Evolutionary conservation across 2,329 filamentous ascomycete genomes (phyloP).

Genomic region (Talaromyces sp.): DNA sequence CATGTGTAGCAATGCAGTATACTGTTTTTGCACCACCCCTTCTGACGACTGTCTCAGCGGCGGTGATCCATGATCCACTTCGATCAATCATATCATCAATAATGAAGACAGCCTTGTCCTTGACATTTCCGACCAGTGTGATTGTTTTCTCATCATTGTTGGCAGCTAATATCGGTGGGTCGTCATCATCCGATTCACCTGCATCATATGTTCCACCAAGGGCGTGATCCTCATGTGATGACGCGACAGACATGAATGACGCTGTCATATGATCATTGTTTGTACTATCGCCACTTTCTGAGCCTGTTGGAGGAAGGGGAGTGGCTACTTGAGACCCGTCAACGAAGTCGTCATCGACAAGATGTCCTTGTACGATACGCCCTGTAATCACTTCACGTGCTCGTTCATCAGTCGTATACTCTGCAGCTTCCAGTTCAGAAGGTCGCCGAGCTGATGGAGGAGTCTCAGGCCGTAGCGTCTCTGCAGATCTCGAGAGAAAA

Average conservation of each 20-base stretch:
- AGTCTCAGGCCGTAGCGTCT: slow-evolving; percentile 36
- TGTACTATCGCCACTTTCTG: slow-evolving; percentile 52
- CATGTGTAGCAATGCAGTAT: slow-evolving; percentile 96
- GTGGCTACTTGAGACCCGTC: slow-evolving; percentile 60
- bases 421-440: slow-evolving; percentile 44
- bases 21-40: slow-evolving; percentile 87
- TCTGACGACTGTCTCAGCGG: slow-evolving; percentile 94
- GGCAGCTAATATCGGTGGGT: slow-evolving; percentile 53
- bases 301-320: slow-evolving; percentile 46
- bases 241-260: slow-evolving; percentile 74
- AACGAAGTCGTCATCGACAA: slow-evolving; percentile 82
- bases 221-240: slow-evolving; percentile 66
- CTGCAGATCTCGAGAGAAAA: slow-evolving; percentile 23
- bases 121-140: slow-evolving; percentile 93
- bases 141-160: slow-evolving; percentile 88
- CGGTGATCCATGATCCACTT: slow-evolving; percentile 92
- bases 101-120: slow-evolving; percentile 82
- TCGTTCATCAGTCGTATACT: slow-evolving; percentile 72
- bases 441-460: slow-evolving; percentile 39
- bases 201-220: slow-evolving; percentile 83
- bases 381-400: slow-evolving; percentile 88
- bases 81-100: slow-evolving; percentile 99
- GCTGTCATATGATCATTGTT: slow-evolving; percentile 82
- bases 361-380: slow-evolving; percentile 85
- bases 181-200: slow-evolving; percentile 87